phyloP scores from a whole-genome alignment of 1,139 yeast species.

The Hyphopichia wangnamkhiaoensis region DNA sequence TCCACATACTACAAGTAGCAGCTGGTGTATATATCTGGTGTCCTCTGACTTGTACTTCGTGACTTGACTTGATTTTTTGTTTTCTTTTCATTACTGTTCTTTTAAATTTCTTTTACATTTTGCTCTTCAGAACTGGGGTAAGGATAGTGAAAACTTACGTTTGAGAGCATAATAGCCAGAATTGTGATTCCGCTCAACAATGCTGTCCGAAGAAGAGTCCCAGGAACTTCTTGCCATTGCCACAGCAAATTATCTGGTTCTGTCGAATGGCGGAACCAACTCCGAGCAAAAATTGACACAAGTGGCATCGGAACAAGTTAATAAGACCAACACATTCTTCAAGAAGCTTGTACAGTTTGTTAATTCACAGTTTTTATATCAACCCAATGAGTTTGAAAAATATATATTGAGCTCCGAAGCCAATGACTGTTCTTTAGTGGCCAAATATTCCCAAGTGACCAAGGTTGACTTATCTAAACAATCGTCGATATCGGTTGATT shows the following conservation, averaged over 20 bases:
- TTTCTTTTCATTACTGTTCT: no score
- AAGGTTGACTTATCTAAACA: slow-evolving; percentile 31
- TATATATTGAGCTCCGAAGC: slow-evolving; percentile 45
- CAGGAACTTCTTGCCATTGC: slow-evolving; percentile 15
- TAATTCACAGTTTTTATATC: slow-evolving; percentile 23
- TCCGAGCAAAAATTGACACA: not conserved
- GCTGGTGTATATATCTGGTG: no score
- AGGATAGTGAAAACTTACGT: no score
- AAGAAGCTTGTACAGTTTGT: slow-evolving; percentile 29
- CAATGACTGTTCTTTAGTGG: slow-evolving; percentile 55
- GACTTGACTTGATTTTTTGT: no score
- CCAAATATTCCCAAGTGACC: slow-evolving; percentile 46
- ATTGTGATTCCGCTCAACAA: no score
- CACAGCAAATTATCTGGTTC: slow-evolving; percentile 7
- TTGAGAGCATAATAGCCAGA: no score
- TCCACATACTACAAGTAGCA: no score
- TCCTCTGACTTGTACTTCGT: no score
- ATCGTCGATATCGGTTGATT: slow-evolving; percentile 29
- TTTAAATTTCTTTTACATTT: no score
- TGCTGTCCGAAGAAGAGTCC: slow-evolving; percentile 12
- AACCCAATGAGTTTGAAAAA: slow-evolving; percentile 39
- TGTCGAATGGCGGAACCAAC: slow-evolving; percentile 2
- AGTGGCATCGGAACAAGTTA: not conserved
- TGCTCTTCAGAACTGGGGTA: no score
- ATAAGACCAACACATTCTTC: slow-evolving; percentile 20